A percentile compares a stretch with the other conserved stretches of the same genome.
Evolutionary conservation across 805 yeast genomes (phyloP).

Genomic region (Lipomyces yamanashiensis): DNA sequence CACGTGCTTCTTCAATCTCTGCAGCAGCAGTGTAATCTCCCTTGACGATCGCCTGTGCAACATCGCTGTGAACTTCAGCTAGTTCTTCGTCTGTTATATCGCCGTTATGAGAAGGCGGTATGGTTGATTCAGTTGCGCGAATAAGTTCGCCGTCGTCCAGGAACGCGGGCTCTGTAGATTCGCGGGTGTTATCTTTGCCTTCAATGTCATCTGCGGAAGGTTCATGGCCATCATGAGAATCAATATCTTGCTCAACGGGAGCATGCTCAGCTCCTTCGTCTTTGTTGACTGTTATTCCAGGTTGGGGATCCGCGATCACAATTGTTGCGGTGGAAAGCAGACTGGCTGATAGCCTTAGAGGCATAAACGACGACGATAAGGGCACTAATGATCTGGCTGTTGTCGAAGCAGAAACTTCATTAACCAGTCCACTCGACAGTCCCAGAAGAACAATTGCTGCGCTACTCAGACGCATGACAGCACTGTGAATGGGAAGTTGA

Average conservation of each 20-base stretch:
- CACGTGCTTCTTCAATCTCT: constrained; percentile 13
- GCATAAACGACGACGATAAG: neutral
- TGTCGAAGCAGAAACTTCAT: neutral
- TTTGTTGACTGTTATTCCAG: neutral
- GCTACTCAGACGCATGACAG: no score
- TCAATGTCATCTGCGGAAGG: constrained; percentile 4
- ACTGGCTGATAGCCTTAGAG: neutral
- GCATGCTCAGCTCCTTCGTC: neutral
- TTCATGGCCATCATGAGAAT: neutral
- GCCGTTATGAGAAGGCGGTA: neutral
- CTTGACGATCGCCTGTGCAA: neutral
- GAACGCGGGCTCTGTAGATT: constrained; percentile 1
- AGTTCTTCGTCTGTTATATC: neutral
- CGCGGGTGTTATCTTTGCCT: neutral
- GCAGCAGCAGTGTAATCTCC: constrained; percentile 23
- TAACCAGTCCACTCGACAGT: neutral
- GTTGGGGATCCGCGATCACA: neutral
- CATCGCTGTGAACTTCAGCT: neutral
- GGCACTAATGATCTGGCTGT: neutral
- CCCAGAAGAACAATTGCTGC: neutral
- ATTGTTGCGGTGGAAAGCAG: neutral
- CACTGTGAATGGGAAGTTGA: no score
- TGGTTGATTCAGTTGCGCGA: constrained; percentile 5
- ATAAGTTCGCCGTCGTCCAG: constrained; percentile 22
- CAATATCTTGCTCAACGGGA: neutral